Evolutionary conservation across 148 eudicot genomes (phyloP), one percentile per base, ranked within the genome.

Genomic region (Diospyros lotus): DNA sequence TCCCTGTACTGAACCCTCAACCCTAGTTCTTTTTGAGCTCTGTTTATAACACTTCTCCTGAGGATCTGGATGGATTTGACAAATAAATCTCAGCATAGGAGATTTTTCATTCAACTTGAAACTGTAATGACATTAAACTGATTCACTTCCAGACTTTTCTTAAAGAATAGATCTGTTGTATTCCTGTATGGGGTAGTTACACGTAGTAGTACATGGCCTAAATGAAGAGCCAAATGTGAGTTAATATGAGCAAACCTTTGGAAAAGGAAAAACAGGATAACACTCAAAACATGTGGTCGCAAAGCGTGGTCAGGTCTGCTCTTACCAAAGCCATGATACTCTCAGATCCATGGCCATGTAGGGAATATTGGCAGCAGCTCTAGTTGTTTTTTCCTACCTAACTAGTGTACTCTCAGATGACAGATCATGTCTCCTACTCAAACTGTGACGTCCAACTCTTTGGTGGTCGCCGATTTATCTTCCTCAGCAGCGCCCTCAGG

Each of bases 1-100:
- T 90, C 97, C 53, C 69, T 82, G 71, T 42, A 81, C 41, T 94
- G 79, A 88, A 42, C 17, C 9, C 56, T 12, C 39, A 42, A 50
- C 55, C 42, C 9, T 4, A 46, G n/a, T 50, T 69, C n/a, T 68
- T 51, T 42, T n/a, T 0, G 51, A 52, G 40, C 59, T 38, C 53
- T 46, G 55, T 39, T 68, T 11, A 41, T 50, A 17, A 50, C 42
- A 50, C 56, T 38, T 48, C 0, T 66, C 39, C 18, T 17, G 13
- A 18, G 56, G 14, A 9, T 53, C 12, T 42, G 18, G 10, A 15
- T 15, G 12, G 68, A 2, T 43, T 15, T 17, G 14, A 44, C 53
- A 15, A 2, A 18, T 56, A 6, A 7, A 12, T 13, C 9, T 10
- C 38, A 10, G 15, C 1, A 5, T 14, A 40, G 14, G 4, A 59